Conservation (phyloP, 257 asterid species). For the Solanum corneliomulleri region DNA sequence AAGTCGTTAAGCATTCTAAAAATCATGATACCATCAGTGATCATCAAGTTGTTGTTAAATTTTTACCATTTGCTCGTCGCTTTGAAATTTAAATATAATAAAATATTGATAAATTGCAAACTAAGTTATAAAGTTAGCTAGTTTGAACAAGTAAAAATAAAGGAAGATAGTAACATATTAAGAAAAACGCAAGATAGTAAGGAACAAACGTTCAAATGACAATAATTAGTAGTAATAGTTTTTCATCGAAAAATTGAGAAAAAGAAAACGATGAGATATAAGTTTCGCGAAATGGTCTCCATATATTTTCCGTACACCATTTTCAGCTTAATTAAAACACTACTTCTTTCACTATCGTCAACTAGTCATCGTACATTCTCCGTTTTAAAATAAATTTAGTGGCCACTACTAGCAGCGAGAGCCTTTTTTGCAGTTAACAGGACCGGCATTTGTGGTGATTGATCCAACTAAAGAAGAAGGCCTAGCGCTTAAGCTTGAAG, state of each 20-base stretch:
- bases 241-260: background rate
- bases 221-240: background rate
- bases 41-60: background rate
- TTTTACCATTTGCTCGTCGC: background rate
- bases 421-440: conserved; percentile 48
- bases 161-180: background rate
- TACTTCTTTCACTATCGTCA: background rate
- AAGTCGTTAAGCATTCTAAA: background rate
- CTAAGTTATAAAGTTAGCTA: too few species aligned
- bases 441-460: conserved; percentile 52
- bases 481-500: conserved; percentile 72
- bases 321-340: background rate
- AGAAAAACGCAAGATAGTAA: background rate
- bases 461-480: conserved; percentile 56
- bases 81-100: too few species aligned
- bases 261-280: background rate
- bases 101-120: too few species aligned
- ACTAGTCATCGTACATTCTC: background rate
- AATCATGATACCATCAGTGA: background rate
- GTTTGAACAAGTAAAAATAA: too few species aligned
- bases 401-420: conserved; percentile 30
- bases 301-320: background rate
- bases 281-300: background rate
- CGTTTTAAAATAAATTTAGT: background rate
- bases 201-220: background rate